Base-by-base conservation (phyloP, 1,284 basidiomycete species). In the Puccinia coronata region DNA sequence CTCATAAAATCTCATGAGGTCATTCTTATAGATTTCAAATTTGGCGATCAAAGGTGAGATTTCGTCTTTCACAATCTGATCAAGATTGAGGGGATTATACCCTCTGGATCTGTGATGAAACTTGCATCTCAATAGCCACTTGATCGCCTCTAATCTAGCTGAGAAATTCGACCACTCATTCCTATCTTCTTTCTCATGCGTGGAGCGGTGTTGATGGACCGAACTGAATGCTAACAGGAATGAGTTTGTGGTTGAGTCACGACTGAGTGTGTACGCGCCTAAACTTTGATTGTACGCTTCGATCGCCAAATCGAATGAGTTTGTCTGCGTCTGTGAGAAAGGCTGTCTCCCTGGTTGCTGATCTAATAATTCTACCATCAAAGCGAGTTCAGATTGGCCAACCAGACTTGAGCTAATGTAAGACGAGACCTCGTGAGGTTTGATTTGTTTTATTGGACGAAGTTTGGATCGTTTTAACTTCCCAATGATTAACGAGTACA, bases 251-350 rank as follows among this genome's bases (percentile, higher is more conserved):
- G 69, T 51, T 23, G 34, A 4, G 23, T 31, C 11, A 11, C 23
- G 28, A 16, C 5, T n/a, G 41, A 79, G 34, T 55, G 18, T 12
- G 28, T 55, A 55, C 3, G 77, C 36, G 6, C 34, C 65, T 31
- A 69, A 36, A 31, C 41, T 79, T 71, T 79, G 23, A 59, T 71
- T 79, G 25, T 69, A 79, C 2, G 65, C 77, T 47, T 79, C 65
- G 47, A 79, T 69, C 4, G 51, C 63, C n/a, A 79, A 28, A 16
- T 69, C 49, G 20, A 69, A 79, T 39, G 77, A 69, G n/a, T 41
- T 55, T 28, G 31, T 36, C 2, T 63, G 61, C 25, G 41, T 59
- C 20, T 51, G 49, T 20, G 20, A 25, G 36, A 6, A 31, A 28
- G 51, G 31, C 12, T 55, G 28, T 12, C n/a, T 16, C 31, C 23